These are phyloP conservation scores for Candida labiduridarum DNA, from an alignment of 1,139 yeast species.

Conservation along the genomic window DNA sequence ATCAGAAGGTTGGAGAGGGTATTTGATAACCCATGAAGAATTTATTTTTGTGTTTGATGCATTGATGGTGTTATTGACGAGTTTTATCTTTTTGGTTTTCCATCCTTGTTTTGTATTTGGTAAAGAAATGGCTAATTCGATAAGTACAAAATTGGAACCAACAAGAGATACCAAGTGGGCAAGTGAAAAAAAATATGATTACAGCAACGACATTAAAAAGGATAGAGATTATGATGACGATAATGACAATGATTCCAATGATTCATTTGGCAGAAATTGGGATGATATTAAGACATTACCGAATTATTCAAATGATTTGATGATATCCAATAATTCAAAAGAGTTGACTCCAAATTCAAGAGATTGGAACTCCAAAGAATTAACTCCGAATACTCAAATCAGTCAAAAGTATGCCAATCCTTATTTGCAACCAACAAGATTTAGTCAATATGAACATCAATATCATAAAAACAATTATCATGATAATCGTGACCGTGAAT, in stretches of 20 bases:
- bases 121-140: conserved; percentile 8
- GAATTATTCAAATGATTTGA: not conserved
- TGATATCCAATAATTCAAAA: not conserved
- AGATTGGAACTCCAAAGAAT: not conserved
- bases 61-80: conserved; percentile 23
- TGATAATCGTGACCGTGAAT: not conserved
- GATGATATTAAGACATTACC: conserved; percentile 2
- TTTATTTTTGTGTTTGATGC: conserved; percentile 33
- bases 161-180: not conserved
- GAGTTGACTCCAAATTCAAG: not conserved
- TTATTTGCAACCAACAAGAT: conserved; percentile 10
- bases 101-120: conserved; percentile 34
- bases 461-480: too few species aligned
- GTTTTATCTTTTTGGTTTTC: conserved; percentile 22
- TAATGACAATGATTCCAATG: not conserved
- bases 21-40: conserved; percentile 34
- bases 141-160: not conserved
- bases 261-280: not conserved
- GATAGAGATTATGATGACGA: not conserved
- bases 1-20: conserved; percentile 37
- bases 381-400: not conserved
- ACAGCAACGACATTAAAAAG: not conserved
- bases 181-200: too few species aligned
- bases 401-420: conserved; percentile 12
- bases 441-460: conserved; percentile 1